Evolutionary conservation across 164 flowering plant species (phyloP), one percentile per base, ranked within the genome.

Genomic region (Dillenia turbinata): DNA sequence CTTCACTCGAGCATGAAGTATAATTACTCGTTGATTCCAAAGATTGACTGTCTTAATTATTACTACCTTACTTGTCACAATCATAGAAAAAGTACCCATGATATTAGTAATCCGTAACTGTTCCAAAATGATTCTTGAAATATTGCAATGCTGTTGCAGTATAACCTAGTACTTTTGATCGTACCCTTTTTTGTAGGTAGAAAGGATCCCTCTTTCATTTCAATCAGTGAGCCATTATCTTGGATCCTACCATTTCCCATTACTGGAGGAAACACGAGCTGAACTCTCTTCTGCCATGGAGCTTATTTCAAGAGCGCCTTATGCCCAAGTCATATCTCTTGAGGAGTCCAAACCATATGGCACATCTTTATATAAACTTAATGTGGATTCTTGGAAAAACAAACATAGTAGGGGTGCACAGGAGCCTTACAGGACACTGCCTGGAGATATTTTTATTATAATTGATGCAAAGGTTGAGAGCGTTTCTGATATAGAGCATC

Each of bases 401-500:
- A 69, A 67, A 17, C 69, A 46, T 47, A 61, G 52, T 57, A 69
- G 62, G n/a, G 59, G 52, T 24, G 69, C 71, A 5, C 74, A 73
- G 57, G 82, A 77, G 55, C 74, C 75, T 5, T 81, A 85, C 61
- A 79, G 67, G 69, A 76, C 87, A 13, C 65, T 74, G 72, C 80
- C 76, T 44, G 85, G 86, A 8, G 96, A 91, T 77, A 15, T 91
- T 16, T 68, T 85, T n/a, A 47, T 82, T 55, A 12, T 91, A 2
- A 57, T 87, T 10, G 73, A 76, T 57, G 68, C 47, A 4, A 79
- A 69, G 53, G 92, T 85, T 13, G 84, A 78, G 75, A 59, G 55
- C 49, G 56, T 59, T 44, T 50, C 70, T 52, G 90, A 83, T 67
- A 55, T 87, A 14, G 67, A 57, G 47, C 60, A 71, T 12, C 47